Percentiles rank a stretch among this genome's conserved stretches.
phyloP scores from a whole-genome alignment of 805 yeast species.

The Saturnispora quitensis region DNA sequence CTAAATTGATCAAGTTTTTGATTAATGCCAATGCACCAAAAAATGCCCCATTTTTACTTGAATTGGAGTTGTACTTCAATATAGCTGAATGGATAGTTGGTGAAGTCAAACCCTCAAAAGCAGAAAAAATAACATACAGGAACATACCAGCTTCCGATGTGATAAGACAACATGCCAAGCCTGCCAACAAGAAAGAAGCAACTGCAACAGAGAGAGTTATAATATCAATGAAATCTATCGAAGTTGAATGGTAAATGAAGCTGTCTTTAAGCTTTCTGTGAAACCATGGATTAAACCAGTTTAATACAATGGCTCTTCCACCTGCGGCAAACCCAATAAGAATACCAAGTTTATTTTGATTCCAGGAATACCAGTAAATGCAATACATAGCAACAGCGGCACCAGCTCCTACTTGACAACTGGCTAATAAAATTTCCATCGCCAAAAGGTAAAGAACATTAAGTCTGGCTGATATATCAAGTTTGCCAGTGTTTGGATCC shows the following conservation, averaged over 20 bases:
- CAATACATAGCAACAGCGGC: conserved; percentile 43
- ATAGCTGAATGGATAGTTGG: conserved; percentile 55
- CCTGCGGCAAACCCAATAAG: conserved; percentile 45
- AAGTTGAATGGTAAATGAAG: conserved; percentile 28
- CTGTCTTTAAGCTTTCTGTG: conserved; percentile 29
- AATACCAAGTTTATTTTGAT: conserved; percentile 44
- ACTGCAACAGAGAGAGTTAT: conserved; percentile 10
- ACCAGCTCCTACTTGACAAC: conserved; percentile 33
- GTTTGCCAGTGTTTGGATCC: conserved; percentile 12
- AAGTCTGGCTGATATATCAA: conserved; percentile 29
- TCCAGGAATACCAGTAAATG: conserved; percentile 45
- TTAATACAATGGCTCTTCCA: conserved; percentile 39
- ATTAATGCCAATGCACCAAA: conserved; percentile 62
- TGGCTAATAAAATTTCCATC: conserved; percentile 35
- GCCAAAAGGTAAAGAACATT: conserved; percentile 42
- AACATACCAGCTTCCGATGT: conserved; percentile 31
- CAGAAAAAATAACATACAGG: conserved; percentile 29
- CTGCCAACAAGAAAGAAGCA: conserved; percentile 9
- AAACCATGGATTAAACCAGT: conserved; percentile 43
- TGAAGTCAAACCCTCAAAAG: conserved; percentile 41
- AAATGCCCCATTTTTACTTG: conserved; percentile 55
- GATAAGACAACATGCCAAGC: conserved; percentile 26
- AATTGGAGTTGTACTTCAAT: conserved; percentile 47
- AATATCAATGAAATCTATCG: conserved; percentile 40
- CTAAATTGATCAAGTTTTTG: conserved; percentile 39